These are phyloP conservation scores for Camelina laxa DNA, from an alignment of 345 rosid genomes.

Conservation along the genomic window DNA sequence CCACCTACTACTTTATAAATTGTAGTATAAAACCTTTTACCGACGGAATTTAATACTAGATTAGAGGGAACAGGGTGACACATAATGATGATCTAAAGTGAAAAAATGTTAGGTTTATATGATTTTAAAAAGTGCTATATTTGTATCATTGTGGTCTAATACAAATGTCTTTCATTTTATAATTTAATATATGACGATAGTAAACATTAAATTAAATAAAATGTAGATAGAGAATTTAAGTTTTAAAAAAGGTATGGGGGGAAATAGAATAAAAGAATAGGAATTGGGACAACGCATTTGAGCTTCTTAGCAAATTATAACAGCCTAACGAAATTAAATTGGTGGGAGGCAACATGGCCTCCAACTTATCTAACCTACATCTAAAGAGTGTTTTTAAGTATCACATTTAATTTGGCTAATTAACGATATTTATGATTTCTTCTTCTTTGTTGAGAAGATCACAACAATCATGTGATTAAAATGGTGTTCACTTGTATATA, in stretches of 20 bases:
- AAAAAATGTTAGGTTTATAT: background rate
- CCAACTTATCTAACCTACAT: background rate
- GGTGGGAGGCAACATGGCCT: conserved; percentile 1
- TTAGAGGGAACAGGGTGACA: background rate
- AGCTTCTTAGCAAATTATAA: background rate
- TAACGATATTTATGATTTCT: conserved; percentile 3
- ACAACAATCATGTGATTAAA: conserved; percentile 31
- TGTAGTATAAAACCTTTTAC: too few species aligned
- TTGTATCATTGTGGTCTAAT: background rate
- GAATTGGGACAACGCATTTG: conserved; percentile 1
- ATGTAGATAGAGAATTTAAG: background rate
- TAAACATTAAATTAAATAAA: too few species aligned
- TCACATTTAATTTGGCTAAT: conserved; percentile 9
- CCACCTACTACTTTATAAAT: background rate
- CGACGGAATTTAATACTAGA: background rate
- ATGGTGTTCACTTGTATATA: conserved; percentile 17
- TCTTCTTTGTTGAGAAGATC: conserved; percentile 4
- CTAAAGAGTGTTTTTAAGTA: background rate
- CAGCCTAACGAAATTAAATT: background rate
- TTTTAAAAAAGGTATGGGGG: background rate
- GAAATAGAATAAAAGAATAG: too few species aligned
- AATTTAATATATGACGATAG: too few species aligned
- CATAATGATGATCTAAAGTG: background rate
- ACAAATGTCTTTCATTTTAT: too few species aligned
- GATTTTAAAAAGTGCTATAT: background rate